phyloP scores from a whole-genome alignment of 1,284 basidiomycete genomes.

The Exsudoporus floridanus region DNA sequence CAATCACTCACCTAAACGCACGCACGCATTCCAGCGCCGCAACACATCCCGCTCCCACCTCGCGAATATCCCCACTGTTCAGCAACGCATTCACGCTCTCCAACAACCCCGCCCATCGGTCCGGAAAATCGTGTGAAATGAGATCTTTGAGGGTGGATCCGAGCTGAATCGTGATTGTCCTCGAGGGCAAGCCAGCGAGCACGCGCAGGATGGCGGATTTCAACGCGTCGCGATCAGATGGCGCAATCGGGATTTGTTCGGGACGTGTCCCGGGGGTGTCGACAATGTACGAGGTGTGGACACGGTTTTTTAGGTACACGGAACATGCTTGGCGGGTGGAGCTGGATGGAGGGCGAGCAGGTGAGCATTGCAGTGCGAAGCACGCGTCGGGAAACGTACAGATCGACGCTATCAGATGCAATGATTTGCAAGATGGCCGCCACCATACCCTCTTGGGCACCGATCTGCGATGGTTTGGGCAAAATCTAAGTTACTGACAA shows the following conservation, averaged over 20 bases:
- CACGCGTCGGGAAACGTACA: slow-evolving; percentile 51
- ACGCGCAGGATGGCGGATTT: slow-evolving; percentile 66
- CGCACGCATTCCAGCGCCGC: slow-evolving; percentile 72
- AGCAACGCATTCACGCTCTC: slow-evolving; percentile 64
- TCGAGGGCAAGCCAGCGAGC: slow-evolving; percentile 63
- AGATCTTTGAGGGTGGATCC: slow-evolving; percentile 69
- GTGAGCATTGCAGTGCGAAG: not conserved
- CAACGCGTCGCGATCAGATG: slow-evolving; percentile 67
- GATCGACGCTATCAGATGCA: slow-evolving; percentile 68
- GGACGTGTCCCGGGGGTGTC: slow-evolving; percentile 48
- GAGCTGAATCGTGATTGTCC: slow-evolving; percentile 73
- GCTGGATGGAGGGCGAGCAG: slow-evolving; percentile 39
- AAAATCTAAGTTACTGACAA: slow-evolving; percentile 5
- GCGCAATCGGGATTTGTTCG: slow-evolving; percentile 59
- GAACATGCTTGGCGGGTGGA: slow-evolving; percentile 76
- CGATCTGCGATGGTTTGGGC: slow-evolving; percentile 52
- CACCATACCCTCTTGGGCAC: slow-evolving; percentile 75
- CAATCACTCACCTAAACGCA: slow-evolving; percentile 60
- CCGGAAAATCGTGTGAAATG: slow-evolving; percentile 72
- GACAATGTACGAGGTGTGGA: slow-evolving; percentile 59
- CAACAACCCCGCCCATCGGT: slow-evolving; percentile 67
- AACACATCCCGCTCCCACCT: slow-evolving; percentile 78
- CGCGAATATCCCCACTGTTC: slow-evolving; percentile 58
- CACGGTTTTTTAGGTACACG: slow-evolving; percentile 86
- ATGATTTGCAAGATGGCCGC: slow-evolving; percentile 80